Conservation (phyloP, 2,329 filamentous ascomycete species). For the Atkinsonella texensis region DNA sequence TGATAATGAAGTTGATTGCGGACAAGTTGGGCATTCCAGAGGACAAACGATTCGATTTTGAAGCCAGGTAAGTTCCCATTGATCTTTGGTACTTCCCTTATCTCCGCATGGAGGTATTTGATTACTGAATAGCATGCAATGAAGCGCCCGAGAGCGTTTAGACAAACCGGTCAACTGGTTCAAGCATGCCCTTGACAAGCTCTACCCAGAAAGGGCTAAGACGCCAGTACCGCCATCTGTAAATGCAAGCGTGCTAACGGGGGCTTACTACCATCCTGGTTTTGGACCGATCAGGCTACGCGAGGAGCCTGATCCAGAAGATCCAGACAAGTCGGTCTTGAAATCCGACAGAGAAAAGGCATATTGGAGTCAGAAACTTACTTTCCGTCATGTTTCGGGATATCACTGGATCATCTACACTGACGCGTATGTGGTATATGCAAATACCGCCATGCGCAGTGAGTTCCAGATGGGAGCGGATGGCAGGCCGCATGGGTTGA, state of each 20-base stretch:
- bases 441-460: neutral
- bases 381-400: slow-evolving; percentile 16
- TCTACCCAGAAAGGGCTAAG: slow-evolving; percentile 25
- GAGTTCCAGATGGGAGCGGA: neutral
- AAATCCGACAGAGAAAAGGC: slow-evolving; percentile 11
- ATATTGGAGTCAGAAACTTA: slow-evolving; percentile 11
- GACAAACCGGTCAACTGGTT: slow-evolving; percentile 9
- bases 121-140: neutral
- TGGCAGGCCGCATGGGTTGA: neutral
- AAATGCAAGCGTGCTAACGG: slow-evolving; percentile 19
- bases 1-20: slow-evolving; percentile 17
- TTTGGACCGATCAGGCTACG: slow-evolving; percentile 19
- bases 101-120: neutral
- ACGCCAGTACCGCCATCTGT: slow-evolving; percentile 25
- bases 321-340: slow-evolving; percentile 8
- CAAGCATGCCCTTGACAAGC: slow-evolving; percentile 19
- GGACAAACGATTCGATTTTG: slow-evolving; percentile 11
- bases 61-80: neutral
- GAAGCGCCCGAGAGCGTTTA: slow-evolving; percentile 4
- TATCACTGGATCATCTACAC: slow-evolving; percentile 16
- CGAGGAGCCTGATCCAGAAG: slow-evolving; percentile 6
- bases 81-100: too few relatives aligned
- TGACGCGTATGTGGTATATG: slow-evolving; percentile 3
- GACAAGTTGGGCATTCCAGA: slow-evolving; percentile 15
- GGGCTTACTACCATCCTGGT: slow-evolving; percentile 31